Evolutionary conservation across 306 rosid species (phyloP), one percentile per base, ranked within the genome.

Genomic region (Castanopsis chinensis): DNA sequence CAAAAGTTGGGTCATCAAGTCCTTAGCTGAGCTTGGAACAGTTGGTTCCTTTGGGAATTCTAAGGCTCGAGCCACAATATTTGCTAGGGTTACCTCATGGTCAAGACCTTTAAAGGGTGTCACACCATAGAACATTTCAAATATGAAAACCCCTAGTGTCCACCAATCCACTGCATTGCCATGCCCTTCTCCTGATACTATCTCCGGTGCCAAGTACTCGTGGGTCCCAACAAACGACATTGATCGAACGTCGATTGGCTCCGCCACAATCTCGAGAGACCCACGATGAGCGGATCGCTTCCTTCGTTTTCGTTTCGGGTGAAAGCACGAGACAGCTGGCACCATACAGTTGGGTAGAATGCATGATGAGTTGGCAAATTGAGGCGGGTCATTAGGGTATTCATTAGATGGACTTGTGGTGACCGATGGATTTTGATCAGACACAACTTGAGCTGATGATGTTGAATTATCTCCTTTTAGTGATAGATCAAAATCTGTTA

Each of bases 131-230:
- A 92, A 83, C 35, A 92, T 20, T 59, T 92, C 94, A 69, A 76
- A 92, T 20, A 87, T 85, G 69, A 90, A 90, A 51, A 92, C 81
- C 3, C 97, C 97, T 2, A 88, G 71, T 0, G 92, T 92, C 97
- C 94, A 92, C 94, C 97, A 90, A 79, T 92, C 97, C n/a, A 92
- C 92, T 21, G 86, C 92, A 77, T 88, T 88, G n/a, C 92, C 94
- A 28, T 90, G 97, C 4, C 92, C 92, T 60, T 92, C 97, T 0
- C 94, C 97, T 1, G 94, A 92, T 28, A 87, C 81, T 0, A 92
- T 87, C 73, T 92, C 97, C 0, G 91, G 91, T 0, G 93, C 89
- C 78, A 89, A 71, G 79, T 87, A 89, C 75, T 89, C 91, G n/a
- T 89, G 97, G 80, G 94, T 90, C 69, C 94, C 97, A 0, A 92